phyloP scores from a whole-genome alignment of 495 filamentous ascomycete species.

The Saxispiralis lemnorum region DNA sequence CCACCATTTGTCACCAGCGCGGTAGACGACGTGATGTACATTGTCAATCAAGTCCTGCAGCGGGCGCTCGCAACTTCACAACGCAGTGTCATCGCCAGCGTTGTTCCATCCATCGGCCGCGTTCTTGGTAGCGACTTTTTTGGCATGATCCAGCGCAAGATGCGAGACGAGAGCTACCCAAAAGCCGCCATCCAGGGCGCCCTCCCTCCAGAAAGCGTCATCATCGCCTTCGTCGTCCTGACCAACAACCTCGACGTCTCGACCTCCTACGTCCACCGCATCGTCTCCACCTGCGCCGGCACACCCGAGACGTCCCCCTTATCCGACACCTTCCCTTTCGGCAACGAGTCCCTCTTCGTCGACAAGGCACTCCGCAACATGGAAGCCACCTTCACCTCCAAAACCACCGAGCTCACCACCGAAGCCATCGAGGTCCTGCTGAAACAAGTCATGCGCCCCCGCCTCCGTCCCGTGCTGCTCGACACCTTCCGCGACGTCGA shows the following conservation, averaged over 20 bases:
- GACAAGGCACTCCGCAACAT: conserved; percentile 47
- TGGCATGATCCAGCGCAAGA: conserved; percentile 90
- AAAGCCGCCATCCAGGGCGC: conserved; percentile 54
- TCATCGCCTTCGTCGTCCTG: conserved; percentile 72
- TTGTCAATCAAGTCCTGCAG: conserved; percentile 78
- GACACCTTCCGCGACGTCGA: conserved; percentile 86
- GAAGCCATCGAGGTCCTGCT: conserved; percentile 74
- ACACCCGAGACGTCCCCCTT: conserved; percentile 25
- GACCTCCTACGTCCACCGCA: conserved; percentile 74
- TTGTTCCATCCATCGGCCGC: conserved; percentile 62
- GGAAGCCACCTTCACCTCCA: conserved; percentile 50
- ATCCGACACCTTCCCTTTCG: conserved; percentile 56
- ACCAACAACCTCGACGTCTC: conserved; percentile 89
- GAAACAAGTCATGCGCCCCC: conserved; percentile 71
- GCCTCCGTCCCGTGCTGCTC: conserved; percentile 64
- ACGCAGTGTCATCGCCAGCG: conserved; percentile 49
- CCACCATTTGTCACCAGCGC: conserved; percentile 86
- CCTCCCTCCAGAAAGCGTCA: conserved; percentile 64
- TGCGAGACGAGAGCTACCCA: conserved; percentile 88
- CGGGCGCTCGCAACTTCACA: conserved; percentile 76
- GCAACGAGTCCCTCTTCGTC: conserved; percentile 52
- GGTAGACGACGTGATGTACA: conserved; percentile 98
- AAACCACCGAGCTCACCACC: conserved; percentile 59
- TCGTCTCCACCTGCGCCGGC: conserved; percentile 49
- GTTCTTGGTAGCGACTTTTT: conserved; percentile 89